phyloP scores from a whole-genome alignment of 2,329 filamentous ascomycete genomes.

The Tolypocladium ophioglossoides region DNA sequence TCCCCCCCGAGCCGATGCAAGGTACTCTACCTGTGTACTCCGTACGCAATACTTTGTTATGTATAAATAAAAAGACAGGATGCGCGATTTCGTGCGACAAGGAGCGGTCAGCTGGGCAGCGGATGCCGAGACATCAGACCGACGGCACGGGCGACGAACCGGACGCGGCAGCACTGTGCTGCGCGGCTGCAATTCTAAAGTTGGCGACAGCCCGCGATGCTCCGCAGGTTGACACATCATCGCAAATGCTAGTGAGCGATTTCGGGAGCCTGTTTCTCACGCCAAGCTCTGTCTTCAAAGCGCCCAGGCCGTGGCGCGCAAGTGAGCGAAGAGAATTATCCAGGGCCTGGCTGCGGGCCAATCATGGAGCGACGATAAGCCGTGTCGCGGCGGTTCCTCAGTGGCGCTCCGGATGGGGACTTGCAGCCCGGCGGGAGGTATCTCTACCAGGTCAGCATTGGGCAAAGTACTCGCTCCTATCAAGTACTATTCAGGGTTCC shows the following conservation, averaged over 20 bases:
- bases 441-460: background rate
- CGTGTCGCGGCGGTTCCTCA: conserved; percentile 3
- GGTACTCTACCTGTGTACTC: no score
- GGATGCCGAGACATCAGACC: conserved; percentile 2
- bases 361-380: conserved; percentile 20
- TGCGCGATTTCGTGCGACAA: background rate
- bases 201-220: conserved; percentile 6
- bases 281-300: no score
- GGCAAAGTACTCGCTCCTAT: background rate
- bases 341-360: conserved; percentile 16
- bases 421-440: background rate
- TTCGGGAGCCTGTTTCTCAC: background rate
- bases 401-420: conserved; percentile 3
- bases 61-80: no score
- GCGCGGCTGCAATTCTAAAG: background rate
- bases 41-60: no score
- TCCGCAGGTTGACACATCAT: background rate
- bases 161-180: background rate
- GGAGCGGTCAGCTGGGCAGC: background rate
- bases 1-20: background rate
- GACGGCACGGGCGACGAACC: background rate
- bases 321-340: conserved; percentile 17
- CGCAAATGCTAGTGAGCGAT: background rate
- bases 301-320: background rate
- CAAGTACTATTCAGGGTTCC: no score